Evolutionary conservation across 192 early-diverging fungal genomes (phyloP).

Genomic region (Phycomyces nitens): DNA sequence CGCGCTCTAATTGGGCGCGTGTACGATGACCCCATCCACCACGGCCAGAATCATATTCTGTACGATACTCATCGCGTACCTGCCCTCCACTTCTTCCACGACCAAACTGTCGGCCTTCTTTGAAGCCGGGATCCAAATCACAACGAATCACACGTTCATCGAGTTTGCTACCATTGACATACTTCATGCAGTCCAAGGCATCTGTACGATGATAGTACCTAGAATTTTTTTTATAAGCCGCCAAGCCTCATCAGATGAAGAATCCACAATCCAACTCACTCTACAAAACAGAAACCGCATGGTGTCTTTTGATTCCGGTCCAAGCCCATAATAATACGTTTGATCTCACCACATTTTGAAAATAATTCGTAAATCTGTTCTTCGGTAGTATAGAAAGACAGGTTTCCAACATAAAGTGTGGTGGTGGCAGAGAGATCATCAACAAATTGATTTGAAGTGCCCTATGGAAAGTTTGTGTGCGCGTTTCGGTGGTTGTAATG

Average conservation of each 20-base stretch:
- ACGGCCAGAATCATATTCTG: constrained; percentile 91
- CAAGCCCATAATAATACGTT: constrained; percentile 98
- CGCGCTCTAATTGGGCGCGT: constrained; percentile 59
- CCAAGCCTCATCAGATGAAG: too few relatives aligned
- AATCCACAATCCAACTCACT: too few relatives aligned
- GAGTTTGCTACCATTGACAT: constrained; percentile 89
- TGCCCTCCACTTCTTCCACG: constrained; percentile 94
- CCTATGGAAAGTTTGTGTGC: constrained; percentile 23
- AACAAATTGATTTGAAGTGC: constrained; percentile 43
- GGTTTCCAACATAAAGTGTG: constrained; percentile 95
- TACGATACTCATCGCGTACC: constrained; percentile 91
- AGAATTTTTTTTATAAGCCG: too few relatives aligned
- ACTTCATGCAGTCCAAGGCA: constrained; percentile 92
- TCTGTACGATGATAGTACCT: constrained; percentile 88
- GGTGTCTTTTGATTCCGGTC: constrained; percentile 91
- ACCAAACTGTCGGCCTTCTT: constrained; percentile 89
- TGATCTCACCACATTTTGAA: constrained; percentile 94
- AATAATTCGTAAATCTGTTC: constrained; percentile 98
- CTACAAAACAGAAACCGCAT: constrained; percentile 99
- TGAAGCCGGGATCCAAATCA: constrained; percentile 95
- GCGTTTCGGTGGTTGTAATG: too few relatives aligned
- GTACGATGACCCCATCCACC: constrained; percentile 93
- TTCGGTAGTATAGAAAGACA: constrained; percentile 97
- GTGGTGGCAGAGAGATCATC: constrained; percentile 58
- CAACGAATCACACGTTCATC: constrained; percentile 94